These are phyloP conservation scores for Populus trichocarpa DNA, from an alignment of 441 rosid species.

Conservation along the genomic window DNA sequence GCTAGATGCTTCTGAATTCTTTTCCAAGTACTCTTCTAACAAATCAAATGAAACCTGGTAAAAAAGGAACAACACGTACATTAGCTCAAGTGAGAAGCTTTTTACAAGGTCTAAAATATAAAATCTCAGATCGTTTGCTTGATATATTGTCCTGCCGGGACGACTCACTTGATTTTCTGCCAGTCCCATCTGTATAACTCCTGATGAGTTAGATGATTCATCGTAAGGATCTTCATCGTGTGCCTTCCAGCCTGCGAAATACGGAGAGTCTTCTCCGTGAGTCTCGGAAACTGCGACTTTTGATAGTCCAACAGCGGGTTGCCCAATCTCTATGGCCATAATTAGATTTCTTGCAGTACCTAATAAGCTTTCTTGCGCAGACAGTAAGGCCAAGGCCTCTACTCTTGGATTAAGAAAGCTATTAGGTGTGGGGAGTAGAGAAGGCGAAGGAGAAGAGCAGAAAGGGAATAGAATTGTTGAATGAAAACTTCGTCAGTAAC, in stretches of 20 bases:
- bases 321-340: conserved; percentile 49
- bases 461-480: conserved; percentile 18
- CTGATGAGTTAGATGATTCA: conserved; percentile 51
- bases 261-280: conserved; percentile 93
- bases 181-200: conserved; percentile 87
- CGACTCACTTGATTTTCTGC: conserved; percentile 75
- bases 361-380: not conserved
- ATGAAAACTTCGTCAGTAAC: conserved; percentile 24
- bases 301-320: conserved; percentile 54
- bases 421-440: not conserved
- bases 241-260: conserved; percentile 90
- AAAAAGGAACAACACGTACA: not conserved
- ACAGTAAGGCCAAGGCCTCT: not conserved
- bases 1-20: conserved; percentile 53
- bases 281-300: conserved; percentile 70
- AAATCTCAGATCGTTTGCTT: not conserved
- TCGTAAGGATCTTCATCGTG: conserved; percentile 72
- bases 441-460: conserved; percentile 17
- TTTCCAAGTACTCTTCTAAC: conserved; percentile 65
- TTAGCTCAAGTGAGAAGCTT: not conserved
- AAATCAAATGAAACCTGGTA: conserved; percentile 85
- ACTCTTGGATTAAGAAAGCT: not conserved
- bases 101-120: not conserved
- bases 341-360: not conserved
- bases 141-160: not conserved